These are phyloP conservation scores for Choiromyces venosus DNA, from an alignment of 495 filamentous ascomycete genomes.

Conservation along the genomic window DNA sequence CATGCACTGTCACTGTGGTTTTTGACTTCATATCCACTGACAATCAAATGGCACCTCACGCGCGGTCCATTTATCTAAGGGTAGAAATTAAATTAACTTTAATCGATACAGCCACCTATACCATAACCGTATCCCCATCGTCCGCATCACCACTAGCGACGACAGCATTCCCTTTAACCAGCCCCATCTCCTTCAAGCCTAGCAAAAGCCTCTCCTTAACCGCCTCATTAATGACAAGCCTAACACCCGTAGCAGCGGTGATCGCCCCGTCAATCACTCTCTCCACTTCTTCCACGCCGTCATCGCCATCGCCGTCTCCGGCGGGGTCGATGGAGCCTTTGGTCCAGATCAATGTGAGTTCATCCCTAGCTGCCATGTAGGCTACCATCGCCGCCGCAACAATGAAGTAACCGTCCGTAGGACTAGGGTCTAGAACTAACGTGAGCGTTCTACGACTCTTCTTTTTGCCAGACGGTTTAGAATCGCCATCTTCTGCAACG, in stretches of 20 bases:
- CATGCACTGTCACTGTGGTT: too few relatives aligned
- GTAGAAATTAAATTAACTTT: not conserved
- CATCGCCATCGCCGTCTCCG: constrained; percentile 47
- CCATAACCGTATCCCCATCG: not conserved
- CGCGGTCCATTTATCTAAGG: not conserved
- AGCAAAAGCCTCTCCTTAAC: constrained; percentile 36
- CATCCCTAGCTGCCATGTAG: constrained; percentile 80
- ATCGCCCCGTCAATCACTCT: constrained; percentile 46
- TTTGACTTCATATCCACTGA: too few relatives aligned
- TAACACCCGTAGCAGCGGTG: constrained; percentile 39
- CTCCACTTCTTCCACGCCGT: constrained; percentile 46
- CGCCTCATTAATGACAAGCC: constrained; percentile 38
- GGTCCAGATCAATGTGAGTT: constrained; percentile 89
- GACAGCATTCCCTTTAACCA: not conserved
- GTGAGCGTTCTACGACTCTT: constrained; percentile 41
- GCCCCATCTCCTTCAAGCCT: not conserved
- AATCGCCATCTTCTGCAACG: constrained; percentile 24
- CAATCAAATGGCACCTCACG: not conserved
- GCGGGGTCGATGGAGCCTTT: constrained; percentile 60
- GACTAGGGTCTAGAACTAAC: constrained; percentile 76
- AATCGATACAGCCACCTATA: not conserved
- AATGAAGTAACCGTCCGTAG: constrained; percentile 64
- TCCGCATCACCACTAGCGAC: not conserved
- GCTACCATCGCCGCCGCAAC: constrained; percentile 80
- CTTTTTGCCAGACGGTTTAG: constrained; percentile 26